Evolutionary conservation across 2,329 filamentous ascomycete species (phyloP), one percentile per base, ranked within the genome.

Genomic region (Aureobasidium melanogenum): DNA sequence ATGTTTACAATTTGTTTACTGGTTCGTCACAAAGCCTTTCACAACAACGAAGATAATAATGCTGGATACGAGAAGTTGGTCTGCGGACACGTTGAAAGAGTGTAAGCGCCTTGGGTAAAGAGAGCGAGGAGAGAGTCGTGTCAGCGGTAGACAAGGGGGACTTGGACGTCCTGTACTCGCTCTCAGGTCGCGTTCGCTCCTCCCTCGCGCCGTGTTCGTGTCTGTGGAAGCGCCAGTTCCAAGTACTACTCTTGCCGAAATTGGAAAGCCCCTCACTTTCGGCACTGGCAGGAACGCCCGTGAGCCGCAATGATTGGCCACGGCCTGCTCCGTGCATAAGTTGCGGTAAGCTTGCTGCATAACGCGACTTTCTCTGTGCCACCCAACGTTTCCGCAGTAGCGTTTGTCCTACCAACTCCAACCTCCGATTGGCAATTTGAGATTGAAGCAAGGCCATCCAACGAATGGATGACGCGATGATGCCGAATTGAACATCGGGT

Each of bases 1-100:
- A 9, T 54, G 59, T 55, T 54, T 55, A 61, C 41, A 19, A 30
- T 61, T 36, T 50, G 39, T 54, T 55, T 54, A 54, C 59, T 51
- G 43, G 32, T 14, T 22, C 12, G 30, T 56, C 39, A 60, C 44
- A 30, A 26, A 47, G 5, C 24, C 17, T 14, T 46, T 38, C 30
- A 47, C 56, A 32, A 61, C 41, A 28, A 39, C 39, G n/a, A 61
- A 15, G 41, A 47, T 57, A 57, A 57, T 36, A 32, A 57, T 57
- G 30, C 19, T 26, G 54, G 12, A 19, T 47, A 26, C 32, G 41
- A n/a, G 10, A 30, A 30, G 26, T 3, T 30, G 17, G 41, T 26
- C 28, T 14, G 54, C 8, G 41, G 41, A 57, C 38, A 56, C 52
- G 52, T 28, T 9, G 26, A 44, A 56, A 43, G 54, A 57, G 41